Conservation (phyloP, 1,284 basidiomycete species). For the Puccinia hordei region DNA sequence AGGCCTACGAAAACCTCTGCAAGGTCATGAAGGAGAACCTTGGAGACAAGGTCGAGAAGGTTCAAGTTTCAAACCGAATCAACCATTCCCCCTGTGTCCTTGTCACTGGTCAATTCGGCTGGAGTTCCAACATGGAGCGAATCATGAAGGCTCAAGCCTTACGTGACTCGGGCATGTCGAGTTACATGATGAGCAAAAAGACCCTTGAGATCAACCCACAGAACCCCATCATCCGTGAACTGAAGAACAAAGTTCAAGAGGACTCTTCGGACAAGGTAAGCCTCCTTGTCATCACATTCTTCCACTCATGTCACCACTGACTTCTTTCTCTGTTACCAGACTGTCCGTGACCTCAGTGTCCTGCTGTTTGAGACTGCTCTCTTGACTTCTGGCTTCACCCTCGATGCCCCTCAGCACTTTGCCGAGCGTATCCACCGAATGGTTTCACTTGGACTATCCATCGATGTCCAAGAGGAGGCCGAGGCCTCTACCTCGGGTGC, state of each 20-base stretch:
- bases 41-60: slow-evolving; percentile 99
- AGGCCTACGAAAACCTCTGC: slow-evolving; percentile 85
- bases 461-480: slow-evolving; percentile 60
- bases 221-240: slow-evolving; percentile 94
- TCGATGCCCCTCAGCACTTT: slow-evolving; percentile 92
- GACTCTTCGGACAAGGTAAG: slow-evolving; percentile 87
- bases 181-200: slow-evolving; percentile 92
- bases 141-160: slow-evolving; percentile 99
- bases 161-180: slow-evolving; percentile 97
- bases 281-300: background rate
- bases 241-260: slow-evolving; percentile 89
- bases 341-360: slow-evolving; percentile 92
- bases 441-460: slow-evolving; percentile 72
- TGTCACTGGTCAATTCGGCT: slow-evolving; percentile 97
- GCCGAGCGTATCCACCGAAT: slow-evolving; percentile 96
- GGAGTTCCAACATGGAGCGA: slow-evolving; percentile 99
- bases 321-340: slow-evolving; percentile 60
- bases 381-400: slow-evolving; percentile 72
- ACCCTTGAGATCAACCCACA: slow-evolving; percentile 94
- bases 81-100: slow-evolving; percentile 92
- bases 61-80: slow-evolving; percentile 96
- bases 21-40: slow-evolving; percentile 96
- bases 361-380: slow-evolving; percentile 96
- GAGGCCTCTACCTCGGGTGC: slow-evolving; percentile 35
- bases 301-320: background rate